Base-by-base conservation (phyloP, 78 protist species). In the Speleostelium caveatum region DNA sequence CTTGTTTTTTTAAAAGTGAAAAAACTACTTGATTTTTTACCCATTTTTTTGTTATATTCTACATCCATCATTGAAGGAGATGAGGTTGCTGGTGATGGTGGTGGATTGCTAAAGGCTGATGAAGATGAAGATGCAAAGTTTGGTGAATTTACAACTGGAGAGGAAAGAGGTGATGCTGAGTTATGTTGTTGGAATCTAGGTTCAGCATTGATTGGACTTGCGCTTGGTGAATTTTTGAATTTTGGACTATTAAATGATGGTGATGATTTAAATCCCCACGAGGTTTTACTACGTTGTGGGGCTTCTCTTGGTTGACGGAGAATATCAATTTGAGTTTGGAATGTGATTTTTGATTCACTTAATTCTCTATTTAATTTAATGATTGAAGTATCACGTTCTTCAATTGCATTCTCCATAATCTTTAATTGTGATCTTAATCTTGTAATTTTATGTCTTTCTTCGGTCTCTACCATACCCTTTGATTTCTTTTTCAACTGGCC, bases 341-440 rank as follows among this genome's bases (percentile, higher is more conserved):
- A 41, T 22, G 22, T 21, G 19, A 68, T 19, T 30, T 65, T 56
- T 1, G 51, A 49, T 21, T 80, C 89, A 3, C 22, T 41, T 32
- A 80, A 16, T 22, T 80, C 89, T 19, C 30, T 65, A 14, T 56
- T 36, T 17, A 80, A 69, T n/a, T 55, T 71, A 16, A 19, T 32
- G 33, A 80, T 80, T n/a, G 61, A 61, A 24, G 35, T 39, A 68
- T 80, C 89, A 21, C 77, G 59, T 56, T 80, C 89, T 14, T 65
- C 89, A 6, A 80, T n/a, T 56, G 89, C 89, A 12, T 58, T 80
- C 59, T 80, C 89, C 89, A 80, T 80, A 28, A 80, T n/a, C 21
- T 68, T 65, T 67, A 80, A 56, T 58, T 80, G 89, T 51, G 58
- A 30, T 35, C 77, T 56, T 36, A 80, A 55, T 28, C 89, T 36